These are phyloP conservation scores for Bjerkandera adusta DNA, from an alignment of 1,284 basidiomycete species.

Conservation along the genomic window DNA sequence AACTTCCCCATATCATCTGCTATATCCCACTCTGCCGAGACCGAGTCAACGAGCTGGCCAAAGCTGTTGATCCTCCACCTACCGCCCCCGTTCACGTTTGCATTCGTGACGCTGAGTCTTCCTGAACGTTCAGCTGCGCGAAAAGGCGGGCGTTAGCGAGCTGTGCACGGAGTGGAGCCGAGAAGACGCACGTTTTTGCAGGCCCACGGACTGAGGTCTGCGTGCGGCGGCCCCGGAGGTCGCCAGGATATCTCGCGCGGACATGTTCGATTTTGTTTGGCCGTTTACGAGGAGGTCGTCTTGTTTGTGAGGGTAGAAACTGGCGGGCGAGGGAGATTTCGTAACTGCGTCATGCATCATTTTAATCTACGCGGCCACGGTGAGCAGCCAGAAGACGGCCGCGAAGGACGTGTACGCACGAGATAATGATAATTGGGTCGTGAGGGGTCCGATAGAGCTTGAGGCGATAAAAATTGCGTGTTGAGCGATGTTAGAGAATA, in stretches of 20 bases:
- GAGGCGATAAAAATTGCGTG: slow-evolving; percentile 47
- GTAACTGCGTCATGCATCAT: slow-evolving; percentile 57
- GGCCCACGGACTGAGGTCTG: slow-evolving; percentile 24
- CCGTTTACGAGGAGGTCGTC: slow-evolving; percentile 32
- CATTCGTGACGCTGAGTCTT: slow-evolving; percentile 19
- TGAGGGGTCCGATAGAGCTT: slow-evolving; percentile 43
- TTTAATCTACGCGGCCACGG: slow-evolving; percentile 38
- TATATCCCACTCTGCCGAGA: slow-evolving; percentile 62
- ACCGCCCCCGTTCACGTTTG: slow-evolving; percentile 27
- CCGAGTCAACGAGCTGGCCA: slow-evolving; percentile 60
- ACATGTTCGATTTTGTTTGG: slow-evolving; percentile 32
- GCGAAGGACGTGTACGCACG: slow-evolving; percentile 37
- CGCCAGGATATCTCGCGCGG: slow-evolving; percentile 26
- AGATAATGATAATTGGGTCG: slow-evolving; percentile 59
- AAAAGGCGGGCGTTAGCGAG: slow-evolving; percentile 7
- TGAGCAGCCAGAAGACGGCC: slow-evolving; percentile 25
- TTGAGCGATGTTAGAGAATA: slow-evolving; percentile 44
- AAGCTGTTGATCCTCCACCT: slow-evolving; percentile 63
- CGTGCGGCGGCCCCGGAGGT: slow-evolving; percentile 21
- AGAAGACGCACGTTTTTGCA: slow-evolving; percentile 26
- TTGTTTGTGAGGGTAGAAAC: slow-evolving; percentile 34
- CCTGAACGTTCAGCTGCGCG: slow-evolving; percentile 20
- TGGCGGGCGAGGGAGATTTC: slow-evolving; percentile 42
- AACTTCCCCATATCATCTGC: slow-evolving; percentile 70
- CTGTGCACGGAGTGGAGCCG: not conserved